Conservation (phyloP, 2,329 filamentous ascomycete genomes). For the Colletotrichum acutatum region DNA sequence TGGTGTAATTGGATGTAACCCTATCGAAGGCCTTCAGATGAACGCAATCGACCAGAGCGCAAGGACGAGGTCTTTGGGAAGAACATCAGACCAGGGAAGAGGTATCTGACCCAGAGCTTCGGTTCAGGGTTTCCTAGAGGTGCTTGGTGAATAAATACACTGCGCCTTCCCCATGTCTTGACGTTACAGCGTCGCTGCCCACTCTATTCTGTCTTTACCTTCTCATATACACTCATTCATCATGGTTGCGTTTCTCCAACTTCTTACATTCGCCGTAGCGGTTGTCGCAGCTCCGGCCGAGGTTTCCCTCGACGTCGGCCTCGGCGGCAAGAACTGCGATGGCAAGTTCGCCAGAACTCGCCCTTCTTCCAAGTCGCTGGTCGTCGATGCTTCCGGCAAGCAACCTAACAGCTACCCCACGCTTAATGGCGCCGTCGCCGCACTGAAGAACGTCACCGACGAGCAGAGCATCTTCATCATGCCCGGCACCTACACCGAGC, state of each 20-base stretch:
- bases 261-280: not conserved
- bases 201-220: not conserved
- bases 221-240: not conserved
- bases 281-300: not conserved
- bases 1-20: not conserved
- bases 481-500: constrained; percentile 63
- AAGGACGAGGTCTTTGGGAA: not conserved
- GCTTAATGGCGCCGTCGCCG: constrained; percentile 31
- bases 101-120: not conserved
- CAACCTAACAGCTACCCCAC: constrained; percentile 20
- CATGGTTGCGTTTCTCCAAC: constrained; percentile 20
- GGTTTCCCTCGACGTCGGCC: not conserved
- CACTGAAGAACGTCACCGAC: constrained; percentile 37
- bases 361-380: not conserved
- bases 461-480: constrained; percentile 63
- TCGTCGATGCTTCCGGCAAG: constrained; percentile 28
- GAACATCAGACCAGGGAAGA: not conserved
- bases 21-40: constrained; percentile 2
- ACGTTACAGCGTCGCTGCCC: not conserved
- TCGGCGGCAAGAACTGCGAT: constrained; percentile 8
- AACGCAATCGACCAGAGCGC: not conserved
- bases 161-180: not conserved
- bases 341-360: constrained; percentile 10
- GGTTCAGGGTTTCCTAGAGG: not conserved
- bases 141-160: constrained; percentile 13